Evolutionary conservation across 2,329 filamentous ascomycete genomes (phyloP), one percentile per base, ranked within the genome.

Genomic region (Juglanconis sp.): DNA sequence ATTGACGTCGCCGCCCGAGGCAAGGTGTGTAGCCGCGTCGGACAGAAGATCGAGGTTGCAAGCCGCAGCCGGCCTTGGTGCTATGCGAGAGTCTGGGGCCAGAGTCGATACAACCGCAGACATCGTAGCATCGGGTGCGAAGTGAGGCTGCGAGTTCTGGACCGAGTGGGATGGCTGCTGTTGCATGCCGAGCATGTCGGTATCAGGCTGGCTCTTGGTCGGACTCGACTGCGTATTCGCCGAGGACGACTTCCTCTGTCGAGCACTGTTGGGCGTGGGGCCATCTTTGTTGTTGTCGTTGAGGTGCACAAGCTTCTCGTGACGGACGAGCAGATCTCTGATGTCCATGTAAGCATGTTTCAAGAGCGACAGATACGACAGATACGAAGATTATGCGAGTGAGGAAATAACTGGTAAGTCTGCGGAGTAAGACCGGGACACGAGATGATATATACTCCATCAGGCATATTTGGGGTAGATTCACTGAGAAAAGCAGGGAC

Each of bases 251-350:
- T 82, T 85, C 63, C 82, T 76, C 56, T 81, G 76, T n/a, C 60
- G 54, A 15, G 61, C 50, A 34, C 40, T 55, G 34, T 56, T 44
- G 51, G 50, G 53, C 30, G 53, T 47, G 67, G 68, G 74, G 64
- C 74, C 78, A 68, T 86, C 82, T 66, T 83, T 85, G 71, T 74
- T 80, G 65, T 79, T 80, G 71, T 86, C 82, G 73, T 83, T 86
- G 69, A 85, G 79, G 70, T 87, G 84, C 67, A 86, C 83, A 66
- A 87, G 81, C 73, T 86, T 87, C 74, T 86, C 82, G 73, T 87
- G 84, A 64, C 84, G 79, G 64, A 85, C 82, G 66, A 87, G 78
- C 63, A 87, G 79, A 71, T 87, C 84, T 66, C 84, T 87, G 75
- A 83, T 85, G 74, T 85, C 78, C 82, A 85, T 85, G 76, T 82